These are phyloP conservation scores for Thermothielavioides terrestris DNA, from an alignment of 495 filamentous ascomycete species.

Conservation along the genomic window DNA sequence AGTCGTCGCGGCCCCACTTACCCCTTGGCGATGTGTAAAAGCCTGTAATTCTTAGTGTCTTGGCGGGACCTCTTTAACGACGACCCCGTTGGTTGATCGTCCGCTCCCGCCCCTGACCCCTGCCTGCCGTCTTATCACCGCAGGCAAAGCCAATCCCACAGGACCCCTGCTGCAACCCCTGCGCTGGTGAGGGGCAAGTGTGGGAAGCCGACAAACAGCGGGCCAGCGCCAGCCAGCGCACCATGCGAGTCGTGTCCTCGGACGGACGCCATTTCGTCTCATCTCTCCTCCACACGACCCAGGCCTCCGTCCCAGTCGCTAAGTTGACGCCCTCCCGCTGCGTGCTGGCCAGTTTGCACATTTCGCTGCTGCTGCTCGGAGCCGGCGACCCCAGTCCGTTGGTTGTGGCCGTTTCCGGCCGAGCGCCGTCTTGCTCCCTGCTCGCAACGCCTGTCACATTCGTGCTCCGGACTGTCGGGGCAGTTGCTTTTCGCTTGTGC, in stretches of 20 bases:
- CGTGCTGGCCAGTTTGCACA: conserved; percentile 1
- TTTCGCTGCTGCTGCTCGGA: conserved; percentile 3
- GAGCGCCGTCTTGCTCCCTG: neutral
- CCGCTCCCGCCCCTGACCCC: neutral
- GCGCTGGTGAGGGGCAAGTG: conserved; percentile 2
- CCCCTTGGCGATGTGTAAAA: too few species aligned
- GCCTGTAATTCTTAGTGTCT: neutral
- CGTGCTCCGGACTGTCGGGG: too few species aligned
- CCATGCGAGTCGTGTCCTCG: conserved; percentile 1
- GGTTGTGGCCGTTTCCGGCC: neutral
- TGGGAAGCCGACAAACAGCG: neutral
- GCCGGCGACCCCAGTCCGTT: neutral
- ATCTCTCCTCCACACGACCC: conserved; percentile 4
- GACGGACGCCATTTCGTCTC: conserved; percentile 18
- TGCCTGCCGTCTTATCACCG: neutral
- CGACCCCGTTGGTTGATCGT: neutral
- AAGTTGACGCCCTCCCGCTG: neutral
- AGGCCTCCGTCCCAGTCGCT: neutral
- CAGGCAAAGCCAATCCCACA: neutral
- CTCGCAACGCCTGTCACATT: neutral
- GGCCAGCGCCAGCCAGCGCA: neutral
- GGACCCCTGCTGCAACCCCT: neutral
- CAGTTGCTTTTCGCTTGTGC: neutral
- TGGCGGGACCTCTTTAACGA: too few species aligned
- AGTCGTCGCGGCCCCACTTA: too few species aligned